Evolutionary conservation across 75 land plant genomes (phyloP), one percentile per base, ranked within the genome.

Genomic region (Picea glauca): DNA sequence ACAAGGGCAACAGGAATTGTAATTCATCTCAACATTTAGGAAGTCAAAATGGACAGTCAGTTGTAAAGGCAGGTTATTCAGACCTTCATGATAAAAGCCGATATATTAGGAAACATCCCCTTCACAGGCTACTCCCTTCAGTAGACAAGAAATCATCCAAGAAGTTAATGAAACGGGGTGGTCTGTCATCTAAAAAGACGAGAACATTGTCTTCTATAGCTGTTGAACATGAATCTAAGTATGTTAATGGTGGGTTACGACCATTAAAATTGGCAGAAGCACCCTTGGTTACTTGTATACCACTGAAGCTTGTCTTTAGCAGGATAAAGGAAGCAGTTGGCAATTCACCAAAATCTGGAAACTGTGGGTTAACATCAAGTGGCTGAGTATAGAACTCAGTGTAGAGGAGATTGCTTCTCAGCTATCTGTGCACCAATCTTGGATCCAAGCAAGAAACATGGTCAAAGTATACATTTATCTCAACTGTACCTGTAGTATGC

Each of bases 151-250:
- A 80, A 72, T 79, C 30, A 38, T 14, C 75, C 18, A 87, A 78
- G 80, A 89, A 81, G 82, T 32, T 43, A 35, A 60, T 62, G n/a
- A 93, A 88, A 75, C 90, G 78, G 59, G 80, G 58, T 38, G 85
- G 87, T 76, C 78, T 80, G 33, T 81, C 88, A 38, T 86, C 75
- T 59, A 88, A 86, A 73, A 93, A 93, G 81, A 89, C 83, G 1
- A 87, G 91, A 67, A 89, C 89, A 14, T 80, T 93, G 7, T 93
- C 95, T 60, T 93, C 95, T n/a, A 70, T 92, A 65, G 84, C 81
- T 8, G 77, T 67, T 30, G 86, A 84, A 56, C 85, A 86, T 60
- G 87, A 80, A 50, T 58, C 63, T 13, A 30, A 46, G 31, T 74
- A 54, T 57, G 38, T n/a, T 40, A 72, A 76, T 58, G 58, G 32